Conservation (phyloP, 2,329 filamentous ascomycete species). For the Microsporum canis region DNA sequence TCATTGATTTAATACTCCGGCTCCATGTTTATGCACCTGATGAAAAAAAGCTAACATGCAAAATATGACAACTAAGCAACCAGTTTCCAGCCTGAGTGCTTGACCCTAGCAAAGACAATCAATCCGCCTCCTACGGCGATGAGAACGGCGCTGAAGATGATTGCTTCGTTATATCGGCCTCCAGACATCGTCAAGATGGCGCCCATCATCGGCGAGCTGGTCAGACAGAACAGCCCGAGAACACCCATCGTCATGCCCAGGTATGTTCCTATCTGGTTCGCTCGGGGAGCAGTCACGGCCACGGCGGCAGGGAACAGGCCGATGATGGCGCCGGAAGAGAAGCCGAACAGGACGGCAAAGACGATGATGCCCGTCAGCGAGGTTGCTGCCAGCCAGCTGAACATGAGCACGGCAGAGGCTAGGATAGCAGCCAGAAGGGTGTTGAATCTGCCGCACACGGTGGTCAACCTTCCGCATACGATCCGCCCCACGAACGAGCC, state of each 20-base stretch:
- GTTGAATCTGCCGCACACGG: conserved; percentile 47
- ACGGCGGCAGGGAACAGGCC: conserved; percentile 10
- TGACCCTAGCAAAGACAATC: conserved; percentile 7
- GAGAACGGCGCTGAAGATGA: conserved; percentile 10
- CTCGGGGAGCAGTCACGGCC: conserved; percentile 4
- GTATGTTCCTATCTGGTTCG: conserved; percentile 13
- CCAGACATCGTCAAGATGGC: conserved; percentile 7
- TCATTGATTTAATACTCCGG: not conserved
- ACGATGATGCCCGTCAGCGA: conserved; percentile 31
- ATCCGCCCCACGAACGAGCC: conserved; percentile 50
- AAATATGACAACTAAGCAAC: conserved; percentile 2
- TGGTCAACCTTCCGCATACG: conserved; percentile 46
- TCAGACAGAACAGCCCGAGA: conserved; percentile 11
- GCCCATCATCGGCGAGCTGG: conserved; percentile 13
- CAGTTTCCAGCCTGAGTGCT: conserved; percentile 8
- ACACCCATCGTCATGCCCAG: conserved; percentile 14
- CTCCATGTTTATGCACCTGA: not conserved
- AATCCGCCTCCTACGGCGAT: conserved; percentile 5
- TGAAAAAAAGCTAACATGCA: not conserved
- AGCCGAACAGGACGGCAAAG: conserved; percentile 38
- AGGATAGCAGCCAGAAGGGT: conserved; percentile 36
- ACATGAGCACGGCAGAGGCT: conserved; percentile 33
- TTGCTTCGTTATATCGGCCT: conserved; percentile 7
- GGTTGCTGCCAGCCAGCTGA: conserved; percentile 33
- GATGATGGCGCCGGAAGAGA: conserved; percentile 42